A percentile compares a stretch with the other conserved stretches of the same genome.
Evolutionary conservation across 2,329 filamentous ascomycete species (phyloP).

Genomic region (Nothophoma quercina): DNA sequence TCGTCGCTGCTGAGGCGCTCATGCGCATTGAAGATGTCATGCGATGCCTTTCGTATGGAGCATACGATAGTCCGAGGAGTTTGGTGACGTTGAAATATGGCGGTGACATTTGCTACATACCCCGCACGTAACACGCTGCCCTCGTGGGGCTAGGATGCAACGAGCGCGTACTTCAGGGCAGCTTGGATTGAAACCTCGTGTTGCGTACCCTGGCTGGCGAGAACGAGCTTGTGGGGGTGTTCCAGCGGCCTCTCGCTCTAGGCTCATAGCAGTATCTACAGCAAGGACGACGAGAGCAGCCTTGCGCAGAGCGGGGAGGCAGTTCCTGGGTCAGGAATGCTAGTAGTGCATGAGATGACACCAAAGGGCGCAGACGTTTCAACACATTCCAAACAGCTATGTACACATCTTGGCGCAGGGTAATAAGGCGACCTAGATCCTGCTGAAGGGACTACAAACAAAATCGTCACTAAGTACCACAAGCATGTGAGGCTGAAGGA

Average conservation of each 20-base stretch:
- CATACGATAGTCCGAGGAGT: background rate
- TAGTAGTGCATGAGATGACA: slow-evolving; percentile 3
- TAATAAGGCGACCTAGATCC: background rate
- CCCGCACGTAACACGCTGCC: slow-evolving; percentile 24
- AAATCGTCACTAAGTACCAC: background rate
- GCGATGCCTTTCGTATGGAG: background rate
- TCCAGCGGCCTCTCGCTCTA: background rate
- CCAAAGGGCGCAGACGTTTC: background rate
- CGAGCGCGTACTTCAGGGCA: slow-evolving; percentile 12
- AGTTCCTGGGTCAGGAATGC: slow-evolving; percentile 9
- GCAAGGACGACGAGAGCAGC: slow-evolving; percentile 6
- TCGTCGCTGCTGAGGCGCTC: slow-evolving; percentile 6
- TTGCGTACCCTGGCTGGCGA: slow-evolving; percentile 11
- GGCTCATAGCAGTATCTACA: background rate
- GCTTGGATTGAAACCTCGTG: slow-evolving; percentile 15
- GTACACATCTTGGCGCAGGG: slow-evolving; percentile 7
- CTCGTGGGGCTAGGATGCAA: slow-evolving; percentile 14
- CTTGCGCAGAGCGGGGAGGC: slow-evolving; percentile 4
- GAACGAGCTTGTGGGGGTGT: slow-evolving; percentile 13
- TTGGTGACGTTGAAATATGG: slow-evolving; percentile 8
- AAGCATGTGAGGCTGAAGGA: slow-evolving; percentile 1
- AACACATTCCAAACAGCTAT: background rate
- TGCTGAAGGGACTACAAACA: background rate
- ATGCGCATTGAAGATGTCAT: background rate
- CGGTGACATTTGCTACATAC: slow-evolving; percentile 25